These are phyloP conservation scores for Tetracentron sinense DNA, from an alignment of 164 flowering plant species.

Conservation along the genomic window DNA sequence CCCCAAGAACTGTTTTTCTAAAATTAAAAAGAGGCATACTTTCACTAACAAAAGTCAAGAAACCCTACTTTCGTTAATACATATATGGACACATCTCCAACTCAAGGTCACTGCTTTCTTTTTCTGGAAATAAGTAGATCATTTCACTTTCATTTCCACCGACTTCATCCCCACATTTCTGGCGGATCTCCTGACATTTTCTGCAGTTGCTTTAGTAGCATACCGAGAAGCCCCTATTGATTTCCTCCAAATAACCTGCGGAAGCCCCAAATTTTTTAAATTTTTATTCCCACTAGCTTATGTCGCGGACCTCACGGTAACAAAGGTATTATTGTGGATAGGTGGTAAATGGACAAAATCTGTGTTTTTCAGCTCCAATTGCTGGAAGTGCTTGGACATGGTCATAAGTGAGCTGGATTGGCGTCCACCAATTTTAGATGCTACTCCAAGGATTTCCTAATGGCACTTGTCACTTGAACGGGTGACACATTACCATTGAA, in stretches of 20 bases:
- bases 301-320: constrained; percentile 58
- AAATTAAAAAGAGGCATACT: too few relatives aligned
- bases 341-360: constrained; percentile 55
- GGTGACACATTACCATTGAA: too few relatives aligned
- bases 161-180: constrained; percentile 41
- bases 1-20: too few relatives aligned
- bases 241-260: constrained; percentile 32
- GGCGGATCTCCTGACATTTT: constrained; percentile 43
- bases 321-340: constrained; percentile 49
- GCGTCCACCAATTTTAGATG: too few relatives aligned
- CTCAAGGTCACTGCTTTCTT: constrained; percentile 50
- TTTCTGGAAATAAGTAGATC: constrained; percentile 49
- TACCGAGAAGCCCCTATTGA: constrained; percentile 42
- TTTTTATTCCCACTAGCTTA: constrained; percentile 58
- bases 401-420: too few relatives aligned
- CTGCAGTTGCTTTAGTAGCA: constrained; percentile 59
- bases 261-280: constrained; percentile 31
- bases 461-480: too few relatives aligned
- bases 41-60: too few relatives aligned
- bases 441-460: too few relatives aligned
- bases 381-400: too few relatives aligned
- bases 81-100: too few relatives aligned
- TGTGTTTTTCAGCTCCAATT: too few relatives aligned
- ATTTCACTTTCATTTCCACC: constrained; percentile 54
- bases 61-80: too few relatives aligned